Base-by-base conservation (phyloP, 2,329 filamentous ascomycete species). In the Trichoderma simmonsii region DNA sequence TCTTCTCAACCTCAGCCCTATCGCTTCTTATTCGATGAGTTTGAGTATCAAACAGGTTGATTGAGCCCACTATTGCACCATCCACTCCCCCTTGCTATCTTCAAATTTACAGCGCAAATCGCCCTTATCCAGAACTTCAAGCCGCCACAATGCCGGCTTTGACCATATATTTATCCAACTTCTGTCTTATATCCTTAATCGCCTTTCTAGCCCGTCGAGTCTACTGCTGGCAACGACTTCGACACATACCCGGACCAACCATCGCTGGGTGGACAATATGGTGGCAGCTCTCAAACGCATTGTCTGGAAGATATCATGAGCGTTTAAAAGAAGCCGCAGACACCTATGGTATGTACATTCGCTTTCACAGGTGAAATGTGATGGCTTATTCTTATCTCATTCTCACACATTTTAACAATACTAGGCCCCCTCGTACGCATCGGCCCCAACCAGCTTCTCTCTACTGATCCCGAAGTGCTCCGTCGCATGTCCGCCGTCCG, bases 401-500 rank as follows among this genome's bases (percentile, higher is more conserved):
- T 14, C 7, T 48, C 12, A 14, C 7, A 21, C 9, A 18, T 15
- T n/a, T 21, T n/a, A 3, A 12, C 0, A 7, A 21, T 15, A 43
- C n/a, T 30, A 73, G 71, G 67, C 39, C 71, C 71, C 18, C 71
- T 73, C n/a, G 80, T 82, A 1, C 81, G 84, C 6, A 80, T 85
- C 34, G 83, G 83, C 0, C 83, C 84, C 8, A 83, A 84, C 57
- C 79, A 83, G 39, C 75, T 85, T 1, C 74, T 82, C 4, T 83
- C 81, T 0, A 76, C 78, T 28, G 84, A 85, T 67, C 81, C 82
- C 0, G 80, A 79, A 1, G 74, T 83, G 28, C 69, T 85, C 12
- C 80, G 80, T 26, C 78, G 75, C 26, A 82, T 85, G 76, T 80
- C 78, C 7, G 77, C 76, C 1, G 82, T 81, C 3, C 79, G 82